Percentiles rank a stretch among this genome's conserved stretches.
Conservation (phyloP, 441 rosid genomes). For the Gossypium laxum region DNA sequence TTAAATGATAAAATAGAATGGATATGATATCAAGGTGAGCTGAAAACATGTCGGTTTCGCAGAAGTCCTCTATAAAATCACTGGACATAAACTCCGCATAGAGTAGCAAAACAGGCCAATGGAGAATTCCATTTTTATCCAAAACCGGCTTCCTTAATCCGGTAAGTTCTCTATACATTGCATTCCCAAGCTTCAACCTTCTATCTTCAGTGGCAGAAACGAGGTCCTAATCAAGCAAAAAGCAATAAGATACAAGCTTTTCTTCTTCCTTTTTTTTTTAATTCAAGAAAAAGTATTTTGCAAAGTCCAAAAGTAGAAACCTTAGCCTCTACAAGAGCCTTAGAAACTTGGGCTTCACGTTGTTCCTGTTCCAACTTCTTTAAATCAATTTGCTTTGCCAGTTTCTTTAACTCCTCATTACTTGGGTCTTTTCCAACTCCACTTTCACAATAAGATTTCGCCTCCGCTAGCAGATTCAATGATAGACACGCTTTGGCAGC, state of each 20-base stretch:
- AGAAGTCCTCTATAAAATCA: slow-evolving; percentile 81
- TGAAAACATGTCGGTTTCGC: slow-evolving; percentile 71
- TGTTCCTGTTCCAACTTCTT: slow-evolving; percentile 49
- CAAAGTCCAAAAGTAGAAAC: slow-evolving; percentile 27
- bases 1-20: slow-evolving; percentile 17
- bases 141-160: slow-evolving; percentile 66
- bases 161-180: slow-evolving; percentile 61
- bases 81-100: slow-evolving; percentile 89
- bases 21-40: slow-evolving; percentile 85
- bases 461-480: slow-evolving; percentile 53
- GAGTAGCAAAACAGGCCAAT: slow-evolving; percentile 83
- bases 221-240: slow-evolving; percentile 36
- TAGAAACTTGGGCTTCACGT: slow-evolving; percentile 47
- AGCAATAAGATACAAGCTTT: neutral
- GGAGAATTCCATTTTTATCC: slow-evolving; percentile 61
- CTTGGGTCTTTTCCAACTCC: slow-evolving; percentile 53
- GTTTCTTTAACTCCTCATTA: slow-evolving; percentile 64
- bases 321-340: slow-evolving; percentile 56
- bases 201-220: slow-evolving; percentile 55
- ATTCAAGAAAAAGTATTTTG: neutral
- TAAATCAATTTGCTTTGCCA: slow-evolving; percentile 39
- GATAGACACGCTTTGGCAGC: slow-evolving; percentile 76
- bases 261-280: neutral
- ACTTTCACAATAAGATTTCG: slow-evolving; percentile 37
- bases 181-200: slow-evolving; percentile 69